Percentiles rank a stretch among this genome's conserved stretches.
Evolutionary conservation across 202 grass and related monocot genomes (phyloP).

Genomic region (Digitaria exilis): DNA sequence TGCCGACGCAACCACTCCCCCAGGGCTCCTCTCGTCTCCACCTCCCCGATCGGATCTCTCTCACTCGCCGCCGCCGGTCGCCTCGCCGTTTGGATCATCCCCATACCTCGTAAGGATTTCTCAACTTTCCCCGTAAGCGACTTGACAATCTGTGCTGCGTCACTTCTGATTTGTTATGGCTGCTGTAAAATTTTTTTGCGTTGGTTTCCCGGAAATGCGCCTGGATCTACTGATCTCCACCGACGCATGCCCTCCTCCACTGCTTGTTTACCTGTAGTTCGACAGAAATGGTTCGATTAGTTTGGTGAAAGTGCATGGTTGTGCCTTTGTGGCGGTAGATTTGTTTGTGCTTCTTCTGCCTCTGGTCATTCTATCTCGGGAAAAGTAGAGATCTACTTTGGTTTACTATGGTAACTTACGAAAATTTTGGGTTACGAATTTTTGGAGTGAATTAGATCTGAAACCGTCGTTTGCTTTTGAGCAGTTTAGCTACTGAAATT

Average conservation of each 20-base stretch:
- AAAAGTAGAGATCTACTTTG: neutral
- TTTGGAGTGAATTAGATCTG: neutral
- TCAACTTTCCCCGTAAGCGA: neutral
- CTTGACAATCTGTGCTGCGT: neutral
- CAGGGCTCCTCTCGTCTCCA: neutral
- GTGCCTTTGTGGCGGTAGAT: neutral
- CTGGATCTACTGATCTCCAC: neutral
- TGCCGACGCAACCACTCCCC: slow-evolving; percentile 26
- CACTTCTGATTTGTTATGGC: neutral
- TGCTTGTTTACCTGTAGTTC: neutral
- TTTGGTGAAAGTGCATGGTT: neutral
- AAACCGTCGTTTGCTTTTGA: neutral
- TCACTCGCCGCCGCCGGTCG: neutral
- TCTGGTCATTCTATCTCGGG: neutral
- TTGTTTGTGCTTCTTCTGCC: neutral
- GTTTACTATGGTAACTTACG: neutral
- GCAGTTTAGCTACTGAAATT: neutral
- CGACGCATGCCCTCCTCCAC: neutral
- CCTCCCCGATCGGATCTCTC: neutral
- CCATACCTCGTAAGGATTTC: slow-evolving; percentile 26
- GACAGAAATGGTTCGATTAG: neutral
- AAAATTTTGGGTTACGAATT: neutral
- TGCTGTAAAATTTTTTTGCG: neutral
- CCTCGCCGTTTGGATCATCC: neutral
- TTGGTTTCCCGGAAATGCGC: neutral